These are phyloP conservation scores for Beauveria medogensis DNA, from an alignment of 2,329 filamentous ascomycete genomes.

Conservation along the genomic window DNA sequence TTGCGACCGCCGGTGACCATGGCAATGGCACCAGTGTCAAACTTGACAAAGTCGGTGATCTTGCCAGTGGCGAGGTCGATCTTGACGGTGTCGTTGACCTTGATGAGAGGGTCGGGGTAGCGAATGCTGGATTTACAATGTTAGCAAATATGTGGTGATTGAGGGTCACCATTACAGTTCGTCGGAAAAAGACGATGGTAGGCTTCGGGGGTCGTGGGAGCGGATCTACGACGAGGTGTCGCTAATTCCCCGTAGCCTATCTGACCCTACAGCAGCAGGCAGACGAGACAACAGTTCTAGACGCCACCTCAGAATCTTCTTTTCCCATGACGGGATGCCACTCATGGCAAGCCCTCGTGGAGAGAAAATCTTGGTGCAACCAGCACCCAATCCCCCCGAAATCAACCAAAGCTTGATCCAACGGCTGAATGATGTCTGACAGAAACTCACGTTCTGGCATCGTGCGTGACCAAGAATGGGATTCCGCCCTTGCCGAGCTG, in stretches of 20 bases:
- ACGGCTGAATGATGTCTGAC: conserved; percentile 99
- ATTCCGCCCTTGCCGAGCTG: conserved; percentile 99
- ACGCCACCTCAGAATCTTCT: not conserved
- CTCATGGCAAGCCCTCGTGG: not conserved
- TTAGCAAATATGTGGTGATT: conserved; percentile 31
- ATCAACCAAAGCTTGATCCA: conserved; percentile 97
- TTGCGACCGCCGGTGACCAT: conserved; percentile 99
- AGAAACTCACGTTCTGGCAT: conserved; percentile 99
- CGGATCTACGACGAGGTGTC: conserved; percentile 6
- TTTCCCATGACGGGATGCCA: not conserved
- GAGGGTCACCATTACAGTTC: conserved; percentile 7
- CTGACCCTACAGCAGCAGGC: conserved; percentile 7
- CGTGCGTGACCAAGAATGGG: conserved; percentile 99
- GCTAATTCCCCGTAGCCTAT: not conserved
- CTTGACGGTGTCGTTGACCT: conserved; percentile 99
- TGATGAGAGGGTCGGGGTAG: conserved; percentile 96
- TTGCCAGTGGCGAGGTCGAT: conserved; percentile 95
- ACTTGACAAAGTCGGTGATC: conserved; percentile 96
- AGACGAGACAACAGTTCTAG: conserved; percentile 4
- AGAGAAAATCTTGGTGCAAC: not conserved
- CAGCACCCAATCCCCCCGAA: conserved; percentile 18
- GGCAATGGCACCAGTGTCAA: conserved; percentile 95
- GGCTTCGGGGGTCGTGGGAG: not conserved
- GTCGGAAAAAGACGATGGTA: conserved; percentile 20
- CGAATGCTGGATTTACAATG: conserved; percentile 64